Evolutionary conservation across 2,329 filamentous ascomycete species (phyloP), one percentile per base, ranked within the genome.

Genomic region (Metarhizium guizhouense): DNA sequence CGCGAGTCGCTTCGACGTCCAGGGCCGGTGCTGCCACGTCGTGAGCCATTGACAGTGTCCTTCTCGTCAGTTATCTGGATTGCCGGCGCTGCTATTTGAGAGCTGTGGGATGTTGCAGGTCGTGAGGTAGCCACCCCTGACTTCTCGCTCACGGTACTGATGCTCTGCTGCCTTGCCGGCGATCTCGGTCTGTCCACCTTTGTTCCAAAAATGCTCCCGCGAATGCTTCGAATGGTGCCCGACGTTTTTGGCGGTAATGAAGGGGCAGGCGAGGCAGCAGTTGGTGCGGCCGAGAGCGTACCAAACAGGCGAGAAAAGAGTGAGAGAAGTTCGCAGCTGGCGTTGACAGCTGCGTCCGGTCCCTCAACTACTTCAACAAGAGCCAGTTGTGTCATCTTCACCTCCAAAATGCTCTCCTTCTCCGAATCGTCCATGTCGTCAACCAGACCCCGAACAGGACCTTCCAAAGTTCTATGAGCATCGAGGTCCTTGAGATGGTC

Each of bases 351-450:
- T 56, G 86, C 83, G 56, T 90, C 86, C 0, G 91, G 84, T 1
- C 91, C 91, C 67, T 96, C 91, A 3, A 90, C 74, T 16, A 94
- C 74, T 70, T 97, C 93, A 3, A 94, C 72, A 20, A 99, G 79
- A 4, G 88, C 81, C 57, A 99, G 76, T 65, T 97, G 92, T 11
- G 93, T 96, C 83, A 97, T 95, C 70, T 95, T 95, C 58, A 96
- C 85, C 69, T 97, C 89, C n/a, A 99, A 73, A 47, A 99, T 86
- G 51, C 83, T 82, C 68, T 92, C 89, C 66, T 91, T 95, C 67
- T 97, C 92, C 30, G 84, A 83, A 56, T 85, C 83, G 59, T 90
- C 87, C 84, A 96, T 89, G 48, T 88, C 84, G 61, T 93, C 87
- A 1, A 95, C 79, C 50, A 89, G 67, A 3, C 85, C 83, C 59